Conservation (phyloP, 2,329 filamentous ascomycete species). For the Drechmeria coniospora region DNA sequence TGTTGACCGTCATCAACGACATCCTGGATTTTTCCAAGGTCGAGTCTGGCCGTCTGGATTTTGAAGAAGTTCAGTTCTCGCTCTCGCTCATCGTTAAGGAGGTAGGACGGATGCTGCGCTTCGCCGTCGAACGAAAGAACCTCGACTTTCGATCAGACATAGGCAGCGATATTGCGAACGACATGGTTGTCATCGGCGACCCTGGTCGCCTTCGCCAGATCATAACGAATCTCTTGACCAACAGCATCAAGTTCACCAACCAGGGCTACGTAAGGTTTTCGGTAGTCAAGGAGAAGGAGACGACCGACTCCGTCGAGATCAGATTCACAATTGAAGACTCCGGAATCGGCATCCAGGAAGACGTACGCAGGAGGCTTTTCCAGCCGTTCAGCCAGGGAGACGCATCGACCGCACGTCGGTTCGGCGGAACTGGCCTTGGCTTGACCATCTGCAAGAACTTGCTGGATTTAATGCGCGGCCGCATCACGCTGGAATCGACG, state of each 20-base stretch:
- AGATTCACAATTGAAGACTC: constrained; percentile 63
- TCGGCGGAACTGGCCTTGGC: constrained; percentile 64
- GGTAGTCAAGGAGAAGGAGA: constrained; percentile 48
- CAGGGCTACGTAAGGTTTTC: constrained; percentile 53
- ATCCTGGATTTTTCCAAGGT: constrained; percentile 84
- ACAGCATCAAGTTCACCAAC: constrained; percentile 61
- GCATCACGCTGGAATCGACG: constrained; percentile 54
- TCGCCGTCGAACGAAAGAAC: constrained; percentile 67
- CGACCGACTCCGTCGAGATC: constrained; percentile 47
- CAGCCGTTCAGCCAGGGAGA: constrained; percentile 73
- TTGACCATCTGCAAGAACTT: constrained; percentile 71
- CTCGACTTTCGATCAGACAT: constrained; percentile 56
- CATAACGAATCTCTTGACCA: constrained; percentile 63
- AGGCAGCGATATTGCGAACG: constrained; percentile 42
- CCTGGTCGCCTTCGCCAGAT: constrained; percentile 74
- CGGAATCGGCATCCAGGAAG: constrained; percentile 68
- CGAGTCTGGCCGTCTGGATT: constrained; percentile 60
- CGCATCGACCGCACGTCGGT: constrained; percentile 62
- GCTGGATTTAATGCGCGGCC: constrained; percentile 63
- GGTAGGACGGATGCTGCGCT: constrained; percentile 75
- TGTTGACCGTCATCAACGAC: constrained; percentile 81
- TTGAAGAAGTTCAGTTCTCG: constrained; percentile 70
- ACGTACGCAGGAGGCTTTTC: constrained; percentile 58
- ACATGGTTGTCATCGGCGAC: constrained; percentile 73
- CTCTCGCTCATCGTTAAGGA: constrained; percentile 59